Conservation (phyloP, 495 filamentous ascomycete species). For the Aspergillus coremiiformis region DNA sequence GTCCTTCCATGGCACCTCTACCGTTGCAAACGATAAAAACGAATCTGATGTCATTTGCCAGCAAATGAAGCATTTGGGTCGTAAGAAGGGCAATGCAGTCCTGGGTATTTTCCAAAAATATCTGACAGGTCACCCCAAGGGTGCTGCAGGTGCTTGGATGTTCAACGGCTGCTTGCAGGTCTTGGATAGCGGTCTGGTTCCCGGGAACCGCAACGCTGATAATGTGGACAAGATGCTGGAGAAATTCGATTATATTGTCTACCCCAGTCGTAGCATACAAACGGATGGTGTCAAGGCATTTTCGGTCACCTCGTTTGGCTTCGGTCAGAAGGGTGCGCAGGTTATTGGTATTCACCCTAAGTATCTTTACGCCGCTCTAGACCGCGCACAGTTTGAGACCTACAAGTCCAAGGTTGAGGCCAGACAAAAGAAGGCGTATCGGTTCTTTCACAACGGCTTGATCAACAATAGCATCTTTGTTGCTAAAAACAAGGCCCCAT, state of each 20-base stretch:
- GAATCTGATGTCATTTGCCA: conserved; percentile 97
- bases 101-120: conserved; percentile 99
- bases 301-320: conserved; percentile 97
- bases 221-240: conserved; percentile 96
- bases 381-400: conserved; percentile 68
- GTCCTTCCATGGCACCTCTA: conserved; percentile 98
- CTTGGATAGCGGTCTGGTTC: conserved; percentile 85
- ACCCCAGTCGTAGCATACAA: conserved; percentile 90
- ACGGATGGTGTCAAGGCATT: conserved; percentile 98
- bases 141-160: conserved; percentile 99
- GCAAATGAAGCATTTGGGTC: conserved; percentile 90
- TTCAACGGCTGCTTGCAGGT: conserved; percentile 96
- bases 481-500: conserved; percentile 85
- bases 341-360: conserved; percentile 93
- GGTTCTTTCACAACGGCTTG: conserved; percentile 94
- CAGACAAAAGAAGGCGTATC: conserved; percentile 95
- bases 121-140: conserved; percentile 97
- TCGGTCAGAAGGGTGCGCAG: conserved; percentile 98
- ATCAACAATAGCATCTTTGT: conserved; percentile 97
- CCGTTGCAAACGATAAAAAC: conserved; percentile 99
- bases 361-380: conserved; percentile 92
- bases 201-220: conserved; percentile 96
- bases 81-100: conserved; percentile 90
- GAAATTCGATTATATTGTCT: conserved; percentile 95
- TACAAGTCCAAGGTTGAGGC: conserved; percentile 86